Conservation (phyloP, 768 basidiomycete genomes). For the Coprinellus micaceus region DNA sequence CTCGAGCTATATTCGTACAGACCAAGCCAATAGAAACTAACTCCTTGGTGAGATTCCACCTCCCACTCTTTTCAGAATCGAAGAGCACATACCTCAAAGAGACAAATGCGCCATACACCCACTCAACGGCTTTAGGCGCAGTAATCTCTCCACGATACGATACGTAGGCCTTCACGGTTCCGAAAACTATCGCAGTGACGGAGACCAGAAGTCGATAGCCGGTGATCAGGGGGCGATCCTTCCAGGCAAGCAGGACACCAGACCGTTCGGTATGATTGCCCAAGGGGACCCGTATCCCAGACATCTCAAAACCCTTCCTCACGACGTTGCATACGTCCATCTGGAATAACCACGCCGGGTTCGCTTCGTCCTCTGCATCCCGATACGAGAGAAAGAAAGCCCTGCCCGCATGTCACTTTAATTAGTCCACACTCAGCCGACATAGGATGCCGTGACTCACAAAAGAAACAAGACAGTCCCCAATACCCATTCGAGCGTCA, state of each 20-base stretch:
- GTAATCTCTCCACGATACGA: constrained; percentile 4
- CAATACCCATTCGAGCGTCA: not conserved
- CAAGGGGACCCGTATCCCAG: not conserved
- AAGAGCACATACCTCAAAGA: not conserved
- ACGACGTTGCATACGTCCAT: not conserved
- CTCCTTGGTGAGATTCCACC: not conserved
- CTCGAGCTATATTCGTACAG: constrained; percentile 5
- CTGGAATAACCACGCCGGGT: constrained; percentile 2
- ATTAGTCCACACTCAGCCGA: not conserved
- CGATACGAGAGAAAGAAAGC: not conserved
- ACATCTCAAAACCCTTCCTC: not conserved
- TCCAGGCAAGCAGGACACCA: not conserved
- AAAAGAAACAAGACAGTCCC: not conserved
- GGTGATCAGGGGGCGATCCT: constrained; percentile 8
- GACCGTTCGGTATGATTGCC: not conserved
- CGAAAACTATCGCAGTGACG: constrained; percentile 2
- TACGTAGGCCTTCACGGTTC: constrained; percentile 7
- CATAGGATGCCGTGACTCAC: not conserved
- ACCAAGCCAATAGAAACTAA: constrained; percentile 4
- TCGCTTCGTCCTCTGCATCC: not conserved
- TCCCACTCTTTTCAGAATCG: no score
- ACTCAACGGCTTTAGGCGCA: constrained; percentile 9
- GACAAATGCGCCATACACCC: constrained; percentile 8
- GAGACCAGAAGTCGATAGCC: constrained; percentile 11
- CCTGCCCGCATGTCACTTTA: not conserved